Percentiles rank a stretch among this genome's conserved stretches.
These are phyloP conservation scores for Pythium rhizo-oryzae DNA, from an alignment of 352 stramenopile genomes.

Conservation along the genomic window DNA sequence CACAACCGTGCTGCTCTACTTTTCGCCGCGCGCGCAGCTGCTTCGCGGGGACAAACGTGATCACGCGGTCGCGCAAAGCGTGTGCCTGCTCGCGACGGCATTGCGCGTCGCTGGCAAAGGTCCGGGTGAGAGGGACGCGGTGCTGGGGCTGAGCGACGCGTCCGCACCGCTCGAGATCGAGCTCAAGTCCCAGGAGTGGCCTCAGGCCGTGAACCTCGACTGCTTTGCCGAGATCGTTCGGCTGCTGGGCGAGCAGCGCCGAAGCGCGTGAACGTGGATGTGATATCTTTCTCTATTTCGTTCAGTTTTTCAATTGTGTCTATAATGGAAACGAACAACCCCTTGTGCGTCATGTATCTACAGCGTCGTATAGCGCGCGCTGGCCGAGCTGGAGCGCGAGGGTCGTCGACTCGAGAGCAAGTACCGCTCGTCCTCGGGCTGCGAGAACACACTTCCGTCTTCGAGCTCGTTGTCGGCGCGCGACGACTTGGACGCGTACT, in stretches of 20 bases:
- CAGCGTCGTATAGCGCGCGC: slow-evolving; percentile 10
- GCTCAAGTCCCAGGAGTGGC: slow-evolving; percentile 9
- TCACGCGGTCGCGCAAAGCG: background rate
- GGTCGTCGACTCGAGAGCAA: background rate
- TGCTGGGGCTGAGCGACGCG: background rate
- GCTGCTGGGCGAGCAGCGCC: background rate
- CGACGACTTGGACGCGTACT: slow-evolving; percentile 24
- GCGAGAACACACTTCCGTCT: background rate
- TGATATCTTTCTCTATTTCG: slow-evolving; percentile 9
- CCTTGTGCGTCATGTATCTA: background rate
- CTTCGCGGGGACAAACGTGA: background rate
- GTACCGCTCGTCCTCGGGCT: slow-evolving; percentile 17
- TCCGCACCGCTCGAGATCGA: slow-evolving; percentile 11
- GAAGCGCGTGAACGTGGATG: background rate
- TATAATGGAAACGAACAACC: background rate
- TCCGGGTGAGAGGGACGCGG: background rate
- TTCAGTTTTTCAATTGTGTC: background rate
- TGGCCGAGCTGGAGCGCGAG: background rate
- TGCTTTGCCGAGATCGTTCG: slow-evolving; percentile 11
- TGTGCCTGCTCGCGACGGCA: slow-evolving; percentile 1
- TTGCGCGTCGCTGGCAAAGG: slow-evolving; percentile 14
- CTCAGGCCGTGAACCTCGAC: slow-evolving; percentile 2
- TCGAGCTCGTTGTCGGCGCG: background rate
- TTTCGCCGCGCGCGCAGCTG: background rate
- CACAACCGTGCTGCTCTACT: slow-evolving; percentile 45